Percentiles rank a stretch among this genome's conserved stretches.
Conservation (phyloP, 352 stramenopile species). For the Pythium sp. region DNA sequence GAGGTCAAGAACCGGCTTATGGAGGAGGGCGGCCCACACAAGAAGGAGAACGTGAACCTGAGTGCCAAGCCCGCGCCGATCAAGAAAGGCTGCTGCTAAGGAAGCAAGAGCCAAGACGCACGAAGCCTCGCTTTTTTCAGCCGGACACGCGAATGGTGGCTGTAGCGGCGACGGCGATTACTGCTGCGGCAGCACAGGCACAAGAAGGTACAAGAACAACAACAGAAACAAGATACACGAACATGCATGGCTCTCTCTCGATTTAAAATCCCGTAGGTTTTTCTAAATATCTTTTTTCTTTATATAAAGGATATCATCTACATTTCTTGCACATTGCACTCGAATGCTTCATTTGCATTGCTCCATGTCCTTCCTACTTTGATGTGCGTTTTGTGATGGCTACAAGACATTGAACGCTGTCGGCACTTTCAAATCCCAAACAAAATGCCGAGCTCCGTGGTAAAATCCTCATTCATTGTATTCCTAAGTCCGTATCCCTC, state of each 20-base stretch:
- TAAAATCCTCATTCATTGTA: not conserved
- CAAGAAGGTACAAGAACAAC: not conserved
- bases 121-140: not conserved
- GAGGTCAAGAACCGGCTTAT: constrained; percentile 90
- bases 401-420: too few relatives aligned
- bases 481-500: not conserved
- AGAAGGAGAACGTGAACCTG: constrained; percentile 85
- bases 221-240: constrained; percentile 11
- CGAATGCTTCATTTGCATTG: not conserved
- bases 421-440: not conserved
- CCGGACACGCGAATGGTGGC: not conserved
- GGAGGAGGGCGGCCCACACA: constrained; percentile 84
- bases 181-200: not conserved
- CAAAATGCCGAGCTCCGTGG: not conserved
- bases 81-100: constrained; percentile 88
- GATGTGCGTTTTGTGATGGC: not conserved
- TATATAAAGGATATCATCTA: not conserved
- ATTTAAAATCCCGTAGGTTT: constrained; percentile 8
- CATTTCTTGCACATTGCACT: not conserved
- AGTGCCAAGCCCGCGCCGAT: constrained; percentile 61
- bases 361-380: not conserved
- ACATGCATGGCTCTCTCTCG: constrained; percentile 10
- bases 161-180: too few relatives aligned
- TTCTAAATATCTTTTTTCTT: constrained; percentile 8
- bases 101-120: not conserved